phyloP scores from a whole-genome alignment of 345 rosid genomes.

The Gynandropsis gynandra region DNA sequence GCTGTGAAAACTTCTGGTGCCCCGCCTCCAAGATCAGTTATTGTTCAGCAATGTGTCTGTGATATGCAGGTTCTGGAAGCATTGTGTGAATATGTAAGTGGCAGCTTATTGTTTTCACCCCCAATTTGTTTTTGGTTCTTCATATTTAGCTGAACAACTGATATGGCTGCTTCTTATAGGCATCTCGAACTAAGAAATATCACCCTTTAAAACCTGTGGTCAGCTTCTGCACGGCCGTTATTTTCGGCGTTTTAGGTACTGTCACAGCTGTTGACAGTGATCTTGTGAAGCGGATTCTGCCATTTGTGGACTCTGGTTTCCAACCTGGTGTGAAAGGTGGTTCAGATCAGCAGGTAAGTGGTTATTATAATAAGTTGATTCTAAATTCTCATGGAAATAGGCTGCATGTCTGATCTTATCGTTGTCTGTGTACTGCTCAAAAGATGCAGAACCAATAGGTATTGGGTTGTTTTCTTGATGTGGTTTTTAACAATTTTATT shows the following conservation, averaged over 20 bases:
- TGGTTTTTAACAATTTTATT: conserved; percentile 6
- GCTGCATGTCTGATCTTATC: not conserved
- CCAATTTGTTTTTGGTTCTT: conserved; percentile 3
- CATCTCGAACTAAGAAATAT: conserved; percentile 60
- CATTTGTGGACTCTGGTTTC: conserved; percentile 69
- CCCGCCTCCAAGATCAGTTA: conserved; percentile 67
- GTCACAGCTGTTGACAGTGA: conserved; percentile 49
- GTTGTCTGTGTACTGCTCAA: not conserved
- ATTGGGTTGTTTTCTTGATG: conserved; percentile 6
- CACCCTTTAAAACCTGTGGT: conserved; percentile 53
- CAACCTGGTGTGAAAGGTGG: conserved; percentile 46
- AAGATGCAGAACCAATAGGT: not conserved
- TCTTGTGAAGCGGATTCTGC: conserved; percentile 65
- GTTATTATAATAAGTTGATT: not conserved
- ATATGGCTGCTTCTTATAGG: conserved; percentile 36
- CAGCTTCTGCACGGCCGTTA: conserved; percentile 77
- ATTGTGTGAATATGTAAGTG: conserved; percentile 76
- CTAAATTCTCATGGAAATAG: not conserved
- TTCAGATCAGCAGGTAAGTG: conserved; percentile 72
- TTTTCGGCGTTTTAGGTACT: conserved; percentile 67
- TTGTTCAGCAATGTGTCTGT: conserved; percentile 84
- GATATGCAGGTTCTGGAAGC: conserved; percentile 78
- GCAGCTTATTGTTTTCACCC: not conserved
- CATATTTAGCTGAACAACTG: conserved; percentile 11
- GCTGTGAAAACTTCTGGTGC: conserved; percentile 87